A percentile compares a stretch with the other conserved stretches of the same genome.
Conservation (phyloP, 352 stramenopile species). For the Peronospora belbahrii region DNA sequence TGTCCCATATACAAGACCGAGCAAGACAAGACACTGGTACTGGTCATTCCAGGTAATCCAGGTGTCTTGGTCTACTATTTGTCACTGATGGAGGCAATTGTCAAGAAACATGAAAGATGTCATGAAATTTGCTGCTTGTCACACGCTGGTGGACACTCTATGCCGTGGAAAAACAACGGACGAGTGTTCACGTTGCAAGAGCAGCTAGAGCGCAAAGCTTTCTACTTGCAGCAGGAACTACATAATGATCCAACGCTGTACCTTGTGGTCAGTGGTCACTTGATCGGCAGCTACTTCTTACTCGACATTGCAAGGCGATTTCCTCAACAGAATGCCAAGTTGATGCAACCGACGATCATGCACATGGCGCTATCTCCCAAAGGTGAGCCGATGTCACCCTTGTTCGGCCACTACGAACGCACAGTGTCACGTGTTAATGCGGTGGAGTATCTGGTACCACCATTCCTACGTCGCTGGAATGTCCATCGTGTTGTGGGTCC, state of each 20-base stretch:
- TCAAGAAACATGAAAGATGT: conserved; percentile 21
- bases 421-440: conserved; percentile 28
- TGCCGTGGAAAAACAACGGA: conserved; percentile 55
- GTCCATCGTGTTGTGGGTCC: conserved; percentile 32
- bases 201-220: conserved; percentile 49
- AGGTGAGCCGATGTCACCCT: conserved; percentile 35
- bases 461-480: conserved; percentile 37
- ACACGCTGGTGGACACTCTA: conserved; percentile 54
- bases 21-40: conserved; percentile 41
- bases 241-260: conserved; percentile 35
- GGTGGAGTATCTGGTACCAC: conserved; percentile 38
- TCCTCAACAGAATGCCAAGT: conserved; percentile 42
- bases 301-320: conserved; percentile 48
- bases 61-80: conserved; percentile 59
- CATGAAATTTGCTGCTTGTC: conserved; percentile 55
- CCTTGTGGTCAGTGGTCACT: conserved; percentile 58
- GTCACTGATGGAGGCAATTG: conserved; percentile 53
- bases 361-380: conserved; percentile 47
- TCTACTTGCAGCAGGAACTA: conserved; percentile 38
- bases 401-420: conserved; percentile 37
- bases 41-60: conserved; percentile 61
- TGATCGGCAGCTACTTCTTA: conserved; percentile 49
- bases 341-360: conserved; percentile 68
- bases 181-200: conserved; percentile 44
- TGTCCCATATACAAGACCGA: conserved; percentile 14